phyloP scores from a whole-genome alignment of 2,329 filamentous ascomycete species.

The Ceratocystis papillata region DNA sequence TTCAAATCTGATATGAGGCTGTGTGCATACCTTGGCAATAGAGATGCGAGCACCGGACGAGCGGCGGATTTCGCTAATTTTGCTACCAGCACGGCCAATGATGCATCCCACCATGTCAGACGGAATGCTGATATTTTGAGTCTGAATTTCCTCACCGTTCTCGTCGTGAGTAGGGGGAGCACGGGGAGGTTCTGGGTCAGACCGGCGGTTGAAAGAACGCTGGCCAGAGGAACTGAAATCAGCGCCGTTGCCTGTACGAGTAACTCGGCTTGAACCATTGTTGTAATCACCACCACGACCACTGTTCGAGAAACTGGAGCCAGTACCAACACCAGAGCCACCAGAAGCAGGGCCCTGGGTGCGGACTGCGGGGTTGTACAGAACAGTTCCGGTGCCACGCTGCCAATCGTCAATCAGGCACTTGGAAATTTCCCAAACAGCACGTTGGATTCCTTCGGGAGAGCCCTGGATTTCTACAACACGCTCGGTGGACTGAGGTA shows the following conservation, averaged over 20 bases:
- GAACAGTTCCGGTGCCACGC: constrained; percentile 87
- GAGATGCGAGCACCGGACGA: constrained; percentile 93
- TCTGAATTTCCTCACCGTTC: constrained; percentile 95
- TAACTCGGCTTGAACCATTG: constrained; percentile 58
- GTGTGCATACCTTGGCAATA: constrained; percentile 64
- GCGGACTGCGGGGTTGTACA: constrained; percentile 93
- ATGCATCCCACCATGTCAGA: constrained; percentile 99
- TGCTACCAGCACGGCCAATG: constrained; percentile 86
- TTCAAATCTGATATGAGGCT: background rate
- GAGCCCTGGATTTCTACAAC: constrained; percentile 95
- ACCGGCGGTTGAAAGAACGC: constrained; percentile 64
- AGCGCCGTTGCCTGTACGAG: constrained; percentile 91
- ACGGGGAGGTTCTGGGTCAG: constrained; percentile 71
- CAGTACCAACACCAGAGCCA: constrained; percentile 35
- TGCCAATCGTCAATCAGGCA: constrained; percentile 97
- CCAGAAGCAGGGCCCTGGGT: constrained; percentile 57
- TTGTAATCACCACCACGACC: constrained; percentile 44
- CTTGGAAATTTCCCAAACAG: constrained; percentile 97
- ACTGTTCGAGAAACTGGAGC: constrained; percentile 31
- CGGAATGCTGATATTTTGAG: constrained; percentile 98
- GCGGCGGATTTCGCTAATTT: constrained; percentile 98
- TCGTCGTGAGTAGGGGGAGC: constrained; percentile 83
- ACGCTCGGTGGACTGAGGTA: constrained; percentile 94
- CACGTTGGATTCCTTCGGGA: constrained; percentile 88
- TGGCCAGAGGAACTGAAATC: constrained; percentile 82